Evolutionary conservation across 257 asterid species (phyloP).

Genomic region (Forsythia suspensa): DNA sequence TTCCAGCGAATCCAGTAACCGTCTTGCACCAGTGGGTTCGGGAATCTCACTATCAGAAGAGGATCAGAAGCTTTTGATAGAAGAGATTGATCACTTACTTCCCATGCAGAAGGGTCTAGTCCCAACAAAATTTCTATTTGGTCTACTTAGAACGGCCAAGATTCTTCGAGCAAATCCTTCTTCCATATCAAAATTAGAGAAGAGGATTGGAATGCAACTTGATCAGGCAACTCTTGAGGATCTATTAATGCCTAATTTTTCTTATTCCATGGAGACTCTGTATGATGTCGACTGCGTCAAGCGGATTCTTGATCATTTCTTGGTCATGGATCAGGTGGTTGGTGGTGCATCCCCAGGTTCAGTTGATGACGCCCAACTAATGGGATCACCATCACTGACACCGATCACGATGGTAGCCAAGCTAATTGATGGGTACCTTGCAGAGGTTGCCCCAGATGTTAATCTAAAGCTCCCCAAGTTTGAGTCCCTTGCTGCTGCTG

Average conservation of each 20-base stretch:
- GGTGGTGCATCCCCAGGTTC: slow-evolving; percentile 86
- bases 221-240: slow-evolving; percentile 95
- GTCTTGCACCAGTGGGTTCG: slow-evolving; percentile 37
- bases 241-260: slow-evolving; percentile 85
- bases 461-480: slow-evolving; percentile 86
- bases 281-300: slow-evolving; percentile 90
- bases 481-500: slow-evolving; percentile 81
- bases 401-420: slow-evolving; percentile 95
- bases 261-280: slow-evolving; percentile 89
- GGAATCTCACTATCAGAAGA: slow-evolving; percentile 65
- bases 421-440: slow-evolving; percentile 87
- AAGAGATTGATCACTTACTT: slow-evolving; percentile 74
- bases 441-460: slow-evolving; percentile 94
- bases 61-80: slow-evolving; percentile 79
- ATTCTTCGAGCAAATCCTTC: slow-evolving; percentile 65
- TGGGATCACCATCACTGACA: slow-evolving; percentile 84
- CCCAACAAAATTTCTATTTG: slow-evolving; percentile 67
- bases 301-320: slow-evolving; percentile 81
- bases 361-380: slow-evolving; percentile 64
- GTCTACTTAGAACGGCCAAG: slow-evolving; percentile 83
- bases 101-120: slow-evolving; percentile 85
- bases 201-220: slow-evolving; percentile 86
- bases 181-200: slow-evolving; percentile 69
- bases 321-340: slow-evolving; percentile 68
- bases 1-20: slow-evolving; percentile 51